Evolutionary conservation across 768 basidiomycete species (phyloP), one percentile per base, ranked within the genome.

Genomic region (Lyophyllum semitale): DNA sequence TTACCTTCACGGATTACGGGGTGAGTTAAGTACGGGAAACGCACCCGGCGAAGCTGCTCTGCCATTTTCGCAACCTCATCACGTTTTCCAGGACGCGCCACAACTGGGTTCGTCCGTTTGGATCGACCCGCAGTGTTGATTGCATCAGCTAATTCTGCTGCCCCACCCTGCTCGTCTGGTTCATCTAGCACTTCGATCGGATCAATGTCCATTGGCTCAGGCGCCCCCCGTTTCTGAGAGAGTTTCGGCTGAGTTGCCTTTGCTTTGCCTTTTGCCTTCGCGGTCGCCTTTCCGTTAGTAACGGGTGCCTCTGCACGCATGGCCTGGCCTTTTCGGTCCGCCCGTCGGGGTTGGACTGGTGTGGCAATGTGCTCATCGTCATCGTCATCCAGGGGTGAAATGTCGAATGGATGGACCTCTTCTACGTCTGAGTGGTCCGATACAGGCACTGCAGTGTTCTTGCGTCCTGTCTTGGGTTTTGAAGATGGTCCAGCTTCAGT

Each of bases 251-350:
- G 30, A 63, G 66, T 43, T 47, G 64, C 70, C 46, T 64, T 74
- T 2, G 67, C 67, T 38, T 73, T 75, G 5, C 65, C 68, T 61
- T 74, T 78, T 6, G 61, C 66, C 55, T 72, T 73, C 27, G 53
- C 59, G 20, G 51, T 53, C 23, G 57, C 45, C 57, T 66, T 71
- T 33, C 67, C 70, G 57, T 71, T 73, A n/a, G 45, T 44, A 17
- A 42, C 35, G 1, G 51, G 35, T 25, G 51, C 33, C 11, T 54
- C 57, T 25, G 18, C 42, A 26, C 56, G 54, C 17, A 37, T 48
- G 20, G 58, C 33, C 40, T 50, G 30, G 37, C 38, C 20, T 51
- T 60, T 57, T 30, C 35, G 48, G 32, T 20, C 45, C 20, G 37
- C 5, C 7, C 37, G 59, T 23, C 38, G 32, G 22, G 26, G 26